Percentiles rank a stretch among this genome's conserved stretches.
These are phyloP conservation scores for Pseudomassariella vexata DNA, from an alignment of 2,329 filamentous ascomycete species.

Conservation along the genomic window DNA sequence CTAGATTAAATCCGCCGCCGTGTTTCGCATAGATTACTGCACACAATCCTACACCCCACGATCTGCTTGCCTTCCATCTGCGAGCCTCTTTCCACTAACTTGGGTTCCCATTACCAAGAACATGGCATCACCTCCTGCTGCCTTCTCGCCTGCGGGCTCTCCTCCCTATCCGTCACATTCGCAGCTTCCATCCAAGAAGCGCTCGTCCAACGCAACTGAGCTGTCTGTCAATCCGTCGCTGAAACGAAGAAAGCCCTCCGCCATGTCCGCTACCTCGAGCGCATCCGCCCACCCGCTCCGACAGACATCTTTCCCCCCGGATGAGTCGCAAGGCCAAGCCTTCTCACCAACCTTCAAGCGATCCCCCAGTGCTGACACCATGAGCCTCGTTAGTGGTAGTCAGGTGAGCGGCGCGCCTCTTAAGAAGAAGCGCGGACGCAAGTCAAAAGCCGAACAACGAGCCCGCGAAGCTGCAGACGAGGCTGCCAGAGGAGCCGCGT, in stretches of 20 bases:
- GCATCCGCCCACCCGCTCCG: slow-evolving; percentile 62
- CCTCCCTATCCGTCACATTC: slow-evolving; percentile 47
- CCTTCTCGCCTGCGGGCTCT: slow-evolving; percentile 46
- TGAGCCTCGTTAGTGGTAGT: slow-evolving; percentile 56
- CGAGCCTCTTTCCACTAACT: no score
- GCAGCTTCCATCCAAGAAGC: slow-evolving; percentile 56
- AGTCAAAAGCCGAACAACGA: slow-evolving; percentile 52
- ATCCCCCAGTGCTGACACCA: slow-evolving; percentile 60
- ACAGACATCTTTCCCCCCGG: slow-evolving; percentile 75
- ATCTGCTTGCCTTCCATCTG: no score
- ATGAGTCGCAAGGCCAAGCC: slow-evolving; percentile 31
- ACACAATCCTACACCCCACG: no score
- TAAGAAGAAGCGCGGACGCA: slow-evolving; percentile 58
- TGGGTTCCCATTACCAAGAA: slow-evolving; percentile 3
- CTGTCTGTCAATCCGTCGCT: slow-evolving; percentile 40
- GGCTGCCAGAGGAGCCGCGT: slow-evolving; percentile 32
- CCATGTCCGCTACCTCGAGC: slow-evolving; percentile 47
- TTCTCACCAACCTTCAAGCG: slow-evolving; percentile 50
- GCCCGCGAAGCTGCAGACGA: slow-evolving; percentile 41
- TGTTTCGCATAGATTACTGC: no score
- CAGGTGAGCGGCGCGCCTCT: slow-evolving; percentile 40
- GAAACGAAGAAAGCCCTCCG: slow-evolving; percentile 69
- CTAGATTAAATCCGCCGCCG: no score
- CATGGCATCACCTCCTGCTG: slow-evolving; percentile 53
- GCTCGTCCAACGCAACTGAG: slow-evolving; percentile 50